These are phyloP conservation scores for Dendrobium chrysotoxum DNA, from an alignment of 106 monocot species.

Conservation along the genomic window DNA sequence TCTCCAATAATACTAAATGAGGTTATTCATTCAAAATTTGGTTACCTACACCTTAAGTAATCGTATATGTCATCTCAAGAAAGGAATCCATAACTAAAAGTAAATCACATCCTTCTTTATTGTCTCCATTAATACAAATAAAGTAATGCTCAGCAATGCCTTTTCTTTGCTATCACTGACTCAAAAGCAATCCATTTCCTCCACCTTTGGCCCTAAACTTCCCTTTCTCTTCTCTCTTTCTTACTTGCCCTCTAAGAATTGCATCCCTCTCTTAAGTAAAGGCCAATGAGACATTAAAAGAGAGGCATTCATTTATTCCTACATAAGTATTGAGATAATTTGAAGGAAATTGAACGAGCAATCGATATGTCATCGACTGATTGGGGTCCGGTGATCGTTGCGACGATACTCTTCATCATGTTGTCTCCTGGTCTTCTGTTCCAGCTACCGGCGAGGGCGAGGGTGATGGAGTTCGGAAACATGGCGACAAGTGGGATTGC, in stretches of 20 bases:
- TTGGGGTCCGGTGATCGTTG: conserved; percentile 20
- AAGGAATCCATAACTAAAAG: background rate
- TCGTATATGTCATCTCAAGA: background rate
- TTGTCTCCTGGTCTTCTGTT: conserved; percentile 22
- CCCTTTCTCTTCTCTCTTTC: background rate
- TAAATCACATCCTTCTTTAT: background rate
- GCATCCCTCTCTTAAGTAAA: conserved; percentile 5
- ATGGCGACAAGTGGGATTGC: conserved; percentile 19
- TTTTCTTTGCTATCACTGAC: background rate
- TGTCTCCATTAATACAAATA: background rate
- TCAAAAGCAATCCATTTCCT: conserved; percentile 4
- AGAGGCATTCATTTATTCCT: background rate
- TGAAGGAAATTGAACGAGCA: background rate
- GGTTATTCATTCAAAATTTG: too few relatives aligned
- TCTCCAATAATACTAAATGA: too few relatives aligned
- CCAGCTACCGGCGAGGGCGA: conserved; percentile 20
- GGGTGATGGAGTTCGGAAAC: conserved; percentile 26
- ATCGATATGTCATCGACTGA: conserved; percentile 7
- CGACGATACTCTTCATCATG: conserved; percentile 20
- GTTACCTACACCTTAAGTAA: too few relatives aligned
- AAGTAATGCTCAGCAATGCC: background rate
- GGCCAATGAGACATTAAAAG: background rate
- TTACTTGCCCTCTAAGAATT: conserved; percentile 21
- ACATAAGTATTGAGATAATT: too few relatives aligned
- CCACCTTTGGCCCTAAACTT: background rate